phyloP scores from a whole-genome alignment of 2,329 filamentous ascomycete genomes.

The Penicillium psychrosexuale region DNA sequence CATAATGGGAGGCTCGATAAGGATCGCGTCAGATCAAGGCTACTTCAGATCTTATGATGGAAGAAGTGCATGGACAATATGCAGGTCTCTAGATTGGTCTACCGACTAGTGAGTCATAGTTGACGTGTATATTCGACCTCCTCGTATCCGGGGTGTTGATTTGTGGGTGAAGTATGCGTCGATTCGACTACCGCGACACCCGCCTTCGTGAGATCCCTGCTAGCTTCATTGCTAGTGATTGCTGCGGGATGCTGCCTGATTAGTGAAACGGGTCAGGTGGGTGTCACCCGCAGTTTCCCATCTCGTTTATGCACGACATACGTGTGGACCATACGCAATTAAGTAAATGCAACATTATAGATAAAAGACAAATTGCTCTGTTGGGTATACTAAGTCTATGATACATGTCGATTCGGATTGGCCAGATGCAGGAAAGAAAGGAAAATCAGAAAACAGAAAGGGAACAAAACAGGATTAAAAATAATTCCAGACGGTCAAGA shows the following conservation, averaged over 20 bases:
- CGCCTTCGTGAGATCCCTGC: constrained; percentile 3
- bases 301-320: constrained; percentile 23
- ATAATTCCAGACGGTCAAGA: constrained; percentile 15
- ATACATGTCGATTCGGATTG: constrained; percentile 35
- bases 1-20: constrained; percentile 10
- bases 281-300: constrained; percentile 10
- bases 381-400: constrained; percentile 42
- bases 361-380: constrained; percentile 23
- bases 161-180: not conserved
- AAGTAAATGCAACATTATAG: constrained; percentile 4
- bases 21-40: constrained; percentile 11
- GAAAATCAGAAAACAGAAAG: constrained; percentile 8
- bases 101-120: not conserved
- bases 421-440: constrained; percentile 17
- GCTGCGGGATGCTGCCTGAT: not conserved
- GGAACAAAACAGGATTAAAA: constrained; percentile 10
- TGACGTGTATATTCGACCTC: not conserved
- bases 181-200: constrained; percentile 7
- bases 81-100: not conserved
- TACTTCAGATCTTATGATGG: constrained; percentile 1
- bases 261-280: constrained; percentile 18
- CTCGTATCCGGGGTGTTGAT: not conserved
- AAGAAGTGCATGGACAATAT: not conserved
- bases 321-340: constrained; percentile 10
- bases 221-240: not conserved